Base-by-base conservation (phyloP, 805 yeast genomes). In the Candida caryicola region DNA sequence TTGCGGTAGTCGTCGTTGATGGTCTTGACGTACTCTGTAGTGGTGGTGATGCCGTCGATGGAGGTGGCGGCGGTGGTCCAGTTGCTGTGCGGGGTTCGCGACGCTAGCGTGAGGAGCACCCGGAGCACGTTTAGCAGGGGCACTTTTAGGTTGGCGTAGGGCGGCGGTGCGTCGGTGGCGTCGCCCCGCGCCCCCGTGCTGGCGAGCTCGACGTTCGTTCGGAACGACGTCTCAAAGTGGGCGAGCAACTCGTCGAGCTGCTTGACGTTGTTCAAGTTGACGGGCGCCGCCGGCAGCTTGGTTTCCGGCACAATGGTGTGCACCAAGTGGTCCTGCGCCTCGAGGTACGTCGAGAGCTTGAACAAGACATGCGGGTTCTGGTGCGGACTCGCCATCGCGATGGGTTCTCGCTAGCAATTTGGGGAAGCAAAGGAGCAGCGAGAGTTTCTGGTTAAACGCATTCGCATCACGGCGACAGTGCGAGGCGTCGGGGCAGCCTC, bases 101-200 rank as follows among this genome's bases (percentile, higher is more conserved):
- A 46, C 1, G 63, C 59, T 21, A 67, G 37, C 2, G 72, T 64
- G 19, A 65, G 37, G 16, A 68, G 37, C 5, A 67, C 45, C 5
- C 62, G 54, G 13, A 64, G 41, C 8, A 61, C 37, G 32, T 51
- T 43, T 6, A 38, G 31, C 3, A 66, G 55, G 3, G 69, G 69
- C n/a, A 55, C 46, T 7, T 31, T 36, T 38, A 52, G 26, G 16
- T 37, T 8, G 32, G 14, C 29, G 15, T 26, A 27, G 3, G n/a
- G 19, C 8, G n/a, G n/a, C 28, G 36, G 17, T 36, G 29, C 3
- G 14, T 23, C 26, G 7, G 15, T 19, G 30, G 21, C 6, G 18
- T 23, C 6, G 15, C 6, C 10, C n/a, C n/a, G n/a, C 5, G 29
- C 12, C 18, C 7, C 21, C 10, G 14, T 18, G 4, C 3, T n/a